Percentiles rank a stretch among this genome's conserved stretches.
Conservation (phyloP, 768 basidiomycete species). For the Chalciporus pseudorubinellus region DNA sequence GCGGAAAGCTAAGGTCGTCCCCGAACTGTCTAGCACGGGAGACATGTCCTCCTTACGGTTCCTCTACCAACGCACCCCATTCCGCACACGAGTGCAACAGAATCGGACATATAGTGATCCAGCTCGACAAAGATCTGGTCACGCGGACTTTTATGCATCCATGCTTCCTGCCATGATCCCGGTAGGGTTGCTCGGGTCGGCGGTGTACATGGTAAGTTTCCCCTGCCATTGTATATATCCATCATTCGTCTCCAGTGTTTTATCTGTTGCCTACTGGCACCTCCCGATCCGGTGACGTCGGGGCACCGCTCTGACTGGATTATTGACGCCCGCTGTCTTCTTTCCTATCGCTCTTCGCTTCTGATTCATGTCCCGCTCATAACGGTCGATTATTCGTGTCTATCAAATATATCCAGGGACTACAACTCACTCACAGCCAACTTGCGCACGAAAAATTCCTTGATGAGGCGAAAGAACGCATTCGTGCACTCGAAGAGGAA, state of each 20-base stretch:
- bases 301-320: constrained; percentile 1
- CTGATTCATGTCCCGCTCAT: constrained; percentile 3
- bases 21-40: background rate
- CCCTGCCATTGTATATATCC: background rate
- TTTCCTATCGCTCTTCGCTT: constrained; percentile 2
- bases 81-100: background rate
- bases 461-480: constrained; percentile 53
- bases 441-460: constrained; percentile 73
- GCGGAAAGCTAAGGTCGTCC: background rate
- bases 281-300: constrained; percentile 10
- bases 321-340: background rate
- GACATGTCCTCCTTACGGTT: background rate
- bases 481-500: constrained; percentile 58
- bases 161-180: constrained; percentile 78
- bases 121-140: constrained; percentile 39
- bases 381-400: constrained; percentile 10
- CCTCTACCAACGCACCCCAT: background rate
- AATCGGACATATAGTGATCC: constrained; percentile 10
- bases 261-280: background rate
- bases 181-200: constrained; percentile 72
- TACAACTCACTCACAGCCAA: constrained; percentile 60
- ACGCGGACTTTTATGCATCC: constrained; percentile 67
- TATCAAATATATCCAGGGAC: constrained; percentile 42
- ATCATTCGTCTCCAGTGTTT: constrained; percentile 3
- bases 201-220: constrained; percentile 64